Percentiles rank a stretch among this genome's conserved stretches.
Evolutionary conservation across 495 filamentous ascomycete species (phyloP).

Genomic region (Aspergillus baeticus): DNA sequence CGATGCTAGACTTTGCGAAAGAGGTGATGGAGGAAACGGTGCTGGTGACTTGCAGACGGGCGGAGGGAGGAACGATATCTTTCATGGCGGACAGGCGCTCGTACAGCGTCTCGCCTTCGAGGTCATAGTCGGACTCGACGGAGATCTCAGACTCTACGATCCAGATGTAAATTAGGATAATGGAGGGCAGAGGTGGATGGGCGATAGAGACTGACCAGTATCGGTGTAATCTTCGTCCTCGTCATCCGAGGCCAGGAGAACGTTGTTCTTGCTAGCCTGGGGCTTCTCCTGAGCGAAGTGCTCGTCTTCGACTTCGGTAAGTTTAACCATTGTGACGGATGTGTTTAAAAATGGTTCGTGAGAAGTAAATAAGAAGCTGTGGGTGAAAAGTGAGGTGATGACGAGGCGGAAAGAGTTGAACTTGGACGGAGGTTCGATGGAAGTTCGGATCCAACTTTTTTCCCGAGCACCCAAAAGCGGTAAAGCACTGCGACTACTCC

Average conservation of each 20-base stretch:
- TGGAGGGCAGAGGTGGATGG: not conserved
- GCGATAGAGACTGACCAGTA: constrained; percentile 61
- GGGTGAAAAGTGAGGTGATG: constrained; percentile 11
- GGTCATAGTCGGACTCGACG: constrained; percentile 41
- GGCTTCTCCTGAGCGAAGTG: constrained; percentile 78
- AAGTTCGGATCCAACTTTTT: constrained; percentile 43
- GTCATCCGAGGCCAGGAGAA: constrained; percentile 62
- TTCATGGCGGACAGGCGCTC: constrained; percentile 83
- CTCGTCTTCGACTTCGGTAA: constrained; percentile 93
- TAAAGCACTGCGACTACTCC: constrained; percentile 33
- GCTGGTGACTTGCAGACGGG: constrained; percentile 66
- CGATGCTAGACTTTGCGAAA: constrained; percentile 59
- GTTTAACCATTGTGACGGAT: constrained; percentile 82
- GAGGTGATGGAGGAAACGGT: constrained; percentile 55
- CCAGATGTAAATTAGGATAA: constrained; percentile 19
- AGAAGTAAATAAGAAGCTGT: constrained; percentile 14
- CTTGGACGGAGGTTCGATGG: not conserved
- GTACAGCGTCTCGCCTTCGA: constrained; percentile 60
- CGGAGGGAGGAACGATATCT: constrained; percentile 86
- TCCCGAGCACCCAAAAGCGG: constrained; percentile 46
- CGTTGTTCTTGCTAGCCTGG: constrained; percentile 52
- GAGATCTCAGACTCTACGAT: constrained; percentile 55
- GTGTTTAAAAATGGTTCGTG: not conserved
- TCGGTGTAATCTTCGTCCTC: constrained; percentile 82
- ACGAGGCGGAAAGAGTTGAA: constrained; percentile 11